Evolutionary conservation across 228 moss, liverwort and hornwort species (phyloP).

Genomic region (Sphagnum magellanicum): DNA sequence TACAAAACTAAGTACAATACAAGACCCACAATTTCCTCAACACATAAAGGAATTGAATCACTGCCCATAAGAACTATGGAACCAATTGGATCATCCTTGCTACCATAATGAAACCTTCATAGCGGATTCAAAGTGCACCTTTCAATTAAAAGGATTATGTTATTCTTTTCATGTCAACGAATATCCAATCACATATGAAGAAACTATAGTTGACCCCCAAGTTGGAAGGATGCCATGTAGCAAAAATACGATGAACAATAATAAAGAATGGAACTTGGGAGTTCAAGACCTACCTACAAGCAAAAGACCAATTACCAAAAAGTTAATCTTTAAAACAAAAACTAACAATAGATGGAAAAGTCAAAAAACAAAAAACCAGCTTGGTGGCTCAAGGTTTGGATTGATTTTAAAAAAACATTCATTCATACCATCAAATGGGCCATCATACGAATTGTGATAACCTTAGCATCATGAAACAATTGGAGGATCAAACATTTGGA

Average conservation of each 20-base stretch:
- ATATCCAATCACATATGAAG: background rate
- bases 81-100: background rate
- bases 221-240: background rate
- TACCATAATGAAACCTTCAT: background rate
- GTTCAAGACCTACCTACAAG: background rate
- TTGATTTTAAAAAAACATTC: conserved; percentile 5
- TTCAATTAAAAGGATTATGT: background rate
- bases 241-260: background rate
- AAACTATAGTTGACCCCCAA: background rate
- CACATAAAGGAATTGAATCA: background rate
- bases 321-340: conserved; percentile 6
- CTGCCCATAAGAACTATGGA: background rate
- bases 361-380: background rate
- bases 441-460: no score
- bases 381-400: conserved; percentile 8
- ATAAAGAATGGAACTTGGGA: background rate
- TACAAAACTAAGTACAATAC: no score
- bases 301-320: background rate
- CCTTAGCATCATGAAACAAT: no score
- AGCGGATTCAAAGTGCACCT: no score
- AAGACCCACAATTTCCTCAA: no score
- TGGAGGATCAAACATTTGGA: no score
- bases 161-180: no score
- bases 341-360: background rate
- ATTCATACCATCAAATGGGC: conserved; percentile 2